Percentiles rank a stretch among this genome's conserved stretches.
Evolutionary conservation across 2,329 filamentous ascomycete genomes (phyloP).

Genomic region (Aspergillus flavus): DNA sequence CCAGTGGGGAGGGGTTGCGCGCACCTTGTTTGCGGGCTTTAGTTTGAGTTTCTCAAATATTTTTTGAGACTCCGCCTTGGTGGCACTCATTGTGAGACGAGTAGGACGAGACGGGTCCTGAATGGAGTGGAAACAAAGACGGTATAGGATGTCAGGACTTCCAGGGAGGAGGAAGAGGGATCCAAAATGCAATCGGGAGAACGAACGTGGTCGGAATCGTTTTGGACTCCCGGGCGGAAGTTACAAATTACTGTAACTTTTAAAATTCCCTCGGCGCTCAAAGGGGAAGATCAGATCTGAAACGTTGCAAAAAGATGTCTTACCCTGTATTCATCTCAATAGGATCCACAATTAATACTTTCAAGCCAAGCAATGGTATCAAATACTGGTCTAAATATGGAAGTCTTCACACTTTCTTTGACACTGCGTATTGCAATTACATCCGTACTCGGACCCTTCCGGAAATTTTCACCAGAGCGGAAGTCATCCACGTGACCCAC

Average conservation of each 20-base stretch:
- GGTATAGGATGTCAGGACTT: constrained; percentile 8
- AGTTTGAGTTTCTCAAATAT: constrained; percentile 97
- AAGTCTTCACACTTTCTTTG: neutral
- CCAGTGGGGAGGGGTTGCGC: constrained; percentile 35
- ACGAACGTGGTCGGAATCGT: constrained; percentile 42
- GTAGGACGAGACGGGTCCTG: constrained; percentile 10
- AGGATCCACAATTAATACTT: neutral
- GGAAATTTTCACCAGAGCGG: constrained; percentile 20
- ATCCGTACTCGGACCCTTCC: neutral
- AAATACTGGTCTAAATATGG: neutral
- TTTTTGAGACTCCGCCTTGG: constrained; percentile 93
- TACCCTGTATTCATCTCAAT: neutral
- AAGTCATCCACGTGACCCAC: constrained; percentile 24
- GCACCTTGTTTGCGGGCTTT: constrained; percentile 91
- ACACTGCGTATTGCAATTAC: constrained; percentile 23
- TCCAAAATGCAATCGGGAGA: constrained; percentile 33
- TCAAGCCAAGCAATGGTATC: neutral
- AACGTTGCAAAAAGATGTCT: neutral
- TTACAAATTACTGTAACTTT: constrained; percentile 23
- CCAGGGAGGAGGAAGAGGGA: constrained; percentile 17
- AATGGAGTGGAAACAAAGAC: neutral
- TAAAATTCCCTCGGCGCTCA: neutral
- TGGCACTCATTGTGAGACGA: constrained; percentile 63
- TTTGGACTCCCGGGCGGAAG: constrained; percentile 24
- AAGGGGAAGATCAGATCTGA: neutral